Conservation (phyloP, 176 grass and related monocot genomes). For the Dactylis glomerata region DNA sequence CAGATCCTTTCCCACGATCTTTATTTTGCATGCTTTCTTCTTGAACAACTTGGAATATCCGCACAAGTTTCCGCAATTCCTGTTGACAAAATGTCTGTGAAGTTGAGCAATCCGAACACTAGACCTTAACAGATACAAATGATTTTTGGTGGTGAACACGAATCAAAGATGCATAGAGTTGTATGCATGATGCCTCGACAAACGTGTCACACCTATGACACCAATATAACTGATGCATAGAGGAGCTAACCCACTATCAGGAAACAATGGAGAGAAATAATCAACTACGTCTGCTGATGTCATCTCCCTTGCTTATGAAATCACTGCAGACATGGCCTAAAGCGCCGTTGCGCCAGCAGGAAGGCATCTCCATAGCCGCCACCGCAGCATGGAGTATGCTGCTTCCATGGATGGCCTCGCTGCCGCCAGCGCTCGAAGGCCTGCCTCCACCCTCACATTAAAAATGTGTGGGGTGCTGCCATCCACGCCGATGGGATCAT, state of each 20-base stretch:
- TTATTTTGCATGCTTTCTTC: conserved; percentile 45
- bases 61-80: conserved; percentile 80
- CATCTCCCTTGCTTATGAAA: neutral
- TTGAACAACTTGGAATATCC: conserved; percentile 58
- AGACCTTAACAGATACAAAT: neutral
- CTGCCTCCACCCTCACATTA: neutral
- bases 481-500: neutral
- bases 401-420: neutral
- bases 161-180: neutral
- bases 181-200: neutral
- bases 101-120: neutral
- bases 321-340: neutral
- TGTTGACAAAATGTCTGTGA: conserved; percentile 19
- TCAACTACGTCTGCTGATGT: neutral
- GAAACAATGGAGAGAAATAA: neutral
- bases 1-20: conserved; percentile 22
- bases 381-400: neutral
- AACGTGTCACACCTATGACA: neutral
- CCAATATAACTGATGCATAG: neutral
- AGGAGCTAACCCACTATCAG: neutral
- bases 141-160: neutral
- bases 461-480: neutral
- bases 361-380: neutral
- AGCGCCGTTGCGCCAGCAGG: neutral
- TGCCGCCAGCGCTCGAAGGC: neutral